These are phyloP conservation scores for Clonostachys solani DNA, from an alignment of 2,329 filamentous ascomycete genomes.

Conservation along the genomic window DNA sequence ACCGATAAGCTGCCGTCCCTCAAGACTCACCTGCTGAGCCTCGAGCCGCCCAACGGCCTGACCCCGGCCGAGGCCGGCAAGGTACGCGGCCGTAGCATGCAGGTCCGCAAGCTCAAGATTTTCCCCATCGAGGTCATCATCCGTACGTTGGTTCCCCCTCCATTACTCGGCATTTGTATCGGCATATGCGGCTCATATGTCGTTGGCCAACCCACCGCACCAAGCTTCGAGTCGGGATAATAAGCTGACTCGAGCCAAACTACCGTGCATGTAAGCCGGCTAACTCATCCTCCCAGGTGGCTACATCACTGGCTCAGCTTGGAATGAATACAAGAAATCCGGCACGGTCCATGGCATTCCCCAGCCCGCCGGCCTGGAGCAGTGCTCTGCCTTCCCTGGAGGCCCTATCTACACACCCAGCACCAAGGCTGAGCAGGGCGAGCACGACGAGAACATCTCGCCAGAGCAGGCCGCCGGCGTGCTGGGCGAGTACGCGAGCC, in stretches of 20 bases:
- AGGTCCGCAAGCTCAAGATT: conserved; percentile 67
- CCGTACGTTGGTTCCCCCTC: background rate
- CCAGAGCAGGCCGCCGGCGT: conserved; percentile 55
- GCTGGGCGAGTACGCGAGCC: conserved; percentile 21
- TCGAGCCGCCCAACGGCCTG: conserved; percentile 30
- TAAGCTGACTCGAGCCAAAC: conserved; percentile 44
- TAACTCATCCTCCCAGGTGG: conserved; percentile 31
- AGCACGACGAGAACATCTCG: conserved; percentile 82
- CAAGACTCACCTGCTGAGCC: conserved; percentile 47
- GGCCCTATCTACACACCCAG: conserved; percentile 70
- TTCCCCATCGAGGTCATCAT: conserved; percentile 45
- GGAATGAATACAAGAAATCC: conserved; percentile 66
- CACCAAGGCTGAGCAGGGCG: conserved; percentile 77
- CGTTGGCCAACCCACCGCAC: no score
- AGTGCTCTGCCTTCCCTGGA: conserved; percentile 64
- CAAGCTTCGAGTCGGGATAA: background rate
- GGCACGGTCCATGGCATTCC: conserved; percentile 79
- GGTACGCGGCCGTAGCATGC: conserved; percentile 68
- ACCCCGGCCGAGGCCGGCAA: conserved; percentile 40
- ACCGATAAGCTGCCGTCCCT: conserved; percentile 38
- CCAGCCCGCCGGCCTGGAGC: conserved; percentile 62
- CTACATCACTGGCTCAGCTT: conserved; percentile 83
- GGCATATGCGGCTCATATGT: no score
- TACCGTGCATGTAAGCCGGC: no score
- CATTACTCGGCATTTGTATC: no score